Evolutionary conservation across 495 filamentous ascomycete species (phyloP), one percentile per base, ranked within the genome.

Genomic region (Aspergillus baeticus): DNA sequence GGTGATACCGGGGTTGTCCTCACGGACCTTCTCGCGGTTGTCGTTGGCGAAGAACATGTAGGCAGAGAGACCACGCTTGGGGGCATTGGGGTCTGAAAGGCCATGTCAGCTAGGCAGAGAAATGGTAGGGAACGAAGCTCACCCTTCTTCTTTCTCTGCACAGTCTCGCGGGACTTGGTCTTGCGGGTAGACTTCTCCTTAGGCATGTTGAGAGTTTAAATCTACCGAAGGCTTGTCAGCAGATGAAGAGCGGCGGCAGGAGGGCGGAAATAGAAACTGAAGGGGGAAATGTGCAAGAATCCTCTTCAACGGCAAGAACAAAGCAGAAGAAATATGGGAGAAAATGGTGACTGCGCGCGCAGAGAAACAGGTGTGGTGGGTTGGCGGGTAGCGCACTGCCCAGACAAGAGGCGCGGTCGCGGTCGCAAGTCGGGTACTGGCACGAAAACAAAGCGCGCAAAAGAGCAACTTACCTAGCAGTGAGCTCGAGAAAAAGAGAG

Each of bases 11-110:
- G 95, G 93, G 82, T 99, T 98, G 76, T 99, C 94, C 69, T 95
- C 90, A 67, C 93, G 89, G 63, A 99, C 94, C 72, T 94, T 96
- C 63, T 98, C 94, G 63, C 94, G 92, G 74, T 96, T 89, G 72
- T 98, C 95, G 66, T 98, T 98, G 82, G 94, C 94, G 71, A 99
- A 99, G 85, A 98, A 99, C 94, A 99, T 99, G 85, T 99, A 99
- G 48, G 95, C 94, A 18, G 94, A 99, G 45, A 99, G 89, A 77
- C 92, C 95, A 77, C 94, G 90, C 89, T 98, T 99, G 69, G 94
- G 94, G 44, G 92, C 92, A 72, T 98, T 97, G 76, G 94, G 94
- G 74, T 98, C 94, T 98, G 60, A 35, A 59, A 14, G 7, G 10
- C 3, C 7, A 43, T 34, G 49, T 63, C 41, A 42, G 60, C 53